Evolutionary conservation across 2,329 filamentous ascomycete genomes (phyloP), one percentile per base, ranked within the genome.

Genomic region (Leptographium galeiforme): DNA sequence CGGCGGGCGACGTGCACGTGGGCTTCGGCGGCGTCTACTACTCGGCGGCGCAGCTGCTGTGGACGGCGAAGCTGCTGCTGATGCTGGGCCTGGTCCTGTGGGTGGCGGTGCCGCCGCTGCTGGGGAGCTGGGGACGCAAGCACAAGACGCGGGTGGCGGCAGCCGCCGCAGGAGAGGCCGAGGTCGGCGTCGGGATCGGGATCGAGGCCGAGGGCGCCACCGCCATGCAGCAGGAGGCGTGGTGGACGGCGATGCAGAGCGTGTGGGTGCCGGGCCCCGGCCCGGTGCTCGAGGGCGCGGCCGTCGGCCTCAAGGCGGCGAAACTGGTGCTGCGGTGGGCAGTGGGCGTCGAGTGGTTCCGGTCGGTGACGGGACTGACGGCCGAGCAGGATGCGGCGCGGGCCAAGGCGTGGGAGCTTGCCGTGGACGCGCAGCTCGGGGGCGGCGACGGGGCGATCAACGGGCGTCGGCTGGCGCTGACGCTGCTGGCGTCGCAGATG

Each of bases 351-450:
- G 78, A 84, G 33, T 75, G 84, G 11, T 96, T 93, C 65, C 84
- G 89, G 54, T 76, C 82, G 63, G 70, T 95, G 41, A 91, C 87
- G 2, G 88, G 39, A 25, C 79, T 86, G 48, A 91, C 85, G 2
- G 82, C 85, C 59, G 89, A 95, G 55, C 84, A 95, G 65, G 91
- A 96, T 66, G 80, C 78, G 51, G 90, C 88, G 8, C 81, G 91
- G 33, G 78, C 95, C 62, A 93, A 95, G 69, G 88, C 89, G 0
- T 97, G 91, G 91, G 79, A 85, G 38, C 95, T 95, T 62, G 90
- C 90, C 14, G 78, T 96, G 53, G 91, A 97, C 67, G 89, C 91
- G 32, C 91, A 96, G 66, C 76, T 97, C 19, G 88, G 88, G 11
- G 91, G 91, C 44, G 90, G 91, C 14, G 91, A 96, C 67, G 79